A percentile compares a stretch with the other conserved stretches of the same genome.
Conservation (phyloP, 2,329 filamentous ascomycete genomes). For the Zymoseptoria tritici region DNA sequence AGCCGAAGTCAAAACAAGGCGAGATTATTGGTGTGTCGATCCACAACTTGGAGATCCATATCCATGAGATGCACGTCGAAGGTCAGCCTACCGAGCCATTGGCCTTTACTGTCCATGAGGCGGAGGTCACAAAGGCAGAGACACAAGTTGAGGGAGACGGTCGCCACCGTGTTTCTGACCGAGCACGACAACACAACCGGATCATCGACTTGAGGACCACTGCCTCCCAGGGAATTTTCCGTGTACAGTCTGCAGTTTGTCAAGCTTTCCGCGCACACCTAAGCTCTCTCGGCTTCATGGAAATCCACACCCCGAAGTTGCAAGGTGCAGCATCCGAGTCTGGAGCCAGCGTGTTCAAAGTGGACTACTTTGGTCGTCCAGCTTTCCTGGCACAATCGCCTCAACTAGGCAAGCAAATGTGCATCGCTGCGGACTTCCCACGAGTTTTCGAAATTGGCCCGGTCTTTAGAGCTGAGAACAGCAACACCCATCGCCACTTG, state of each 20-base stretch:
- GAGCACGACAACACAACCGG: slow-evolving; percentile 68
- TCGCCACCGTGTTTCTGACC: slow-evolving; percentile 58
- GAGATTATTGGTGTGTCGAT: slow-evolving; percentile 68
- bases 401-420: slow-evolving; percentile 88
- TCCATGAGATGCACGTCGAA: slow-evolving; percentile 59
- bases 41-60: slow-evolving; percentile 66
- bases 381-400: slow-evolving; percentile 89
- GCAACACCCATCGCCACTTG: slow-evolving; percentile 88
- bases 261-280: slow-evolving; percentile 72
- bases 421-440: slow-evolving; percentile 80
- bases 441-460: slow-evolving; percentile 84
- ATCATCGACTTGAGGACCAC: slow-evolving; percentile 81
- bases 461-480: slow-evolving; percentile 91
- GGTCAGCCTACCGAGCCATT: slow-evolving; percentile 54
- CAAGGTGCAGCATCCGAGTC: slow-evolving; percentile 87
- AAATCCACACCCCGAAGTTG: slow-evolving; percentile 89
- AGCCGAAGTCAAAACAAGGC: slow-evolving; percentile 57
- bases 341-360: slow-evolving; percentile 81
- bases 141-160: slow-evolving; percentile 50
- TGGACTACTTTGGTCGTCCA: slow-evolving; percentile 81
- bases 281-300: slow-evolving; percentile 70
- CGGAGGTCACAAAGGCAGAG: slow-evolving; percentile 53
- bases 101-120: slow-evolving; percentile 64
- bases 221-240: slow-evolving; percentile 79
- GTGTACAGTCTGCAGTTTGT: slow-evolving; percentile 72